Base-by-base conservation (phyloP, 306 rosid species). In the Castanopsis chinensis region DNA sequence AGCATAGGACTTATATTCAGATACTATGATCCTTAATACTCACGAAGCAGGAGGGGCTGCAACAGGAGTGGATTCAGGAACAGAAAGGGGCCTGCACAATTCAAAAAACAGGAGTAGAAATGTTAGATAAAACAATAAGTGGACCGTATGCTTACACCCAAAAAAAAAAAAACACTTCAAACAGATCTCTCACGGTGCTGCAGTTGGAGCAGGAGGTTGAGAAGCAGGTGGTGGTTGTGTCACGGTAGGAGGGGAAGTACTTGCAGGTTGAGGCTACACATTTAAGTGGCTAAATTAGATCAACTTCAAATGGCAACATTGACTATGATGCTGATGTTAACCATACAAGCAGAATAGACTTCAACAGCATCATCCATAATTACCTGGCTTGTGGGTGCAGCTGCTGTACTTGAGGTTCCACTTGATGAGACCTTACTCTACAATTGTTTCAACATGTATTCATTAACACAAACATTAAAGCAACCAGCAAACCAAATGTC, bases 31-130 rank as follows among this genome's bases (percentile, higher is more conserved):
- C 69, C 32, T 30, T 13, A 75, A 27, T 20, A 83, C 88, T 85
- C 76, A 81, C 76, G 84, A 72, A 80, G 83, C 77, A 74, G 90
- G 80, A 80, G 91, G 90, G 78, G 88, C 80, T 57, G 71, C 74
- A 78, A 54, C 87, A 83, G 88, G 87, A 53, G 78, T 56, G 74
- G 82, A 82, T 76, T 73, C 84, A 73, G 80, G 12, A 63, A 67
- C 76, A 78, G 88, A 75, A 76, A 51, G 89, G 28, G 83, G 65
- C 80, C 96, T 91, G 74, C 75, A 45, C n/a, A 35, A 55, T 78
- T 58, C 27, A 33, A 37, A 56, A 75, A 85, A 56, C 74, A 71
- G 83, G 43, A 32, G 65, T 19, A 58, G 13, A 71, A 33, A 10
- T 30, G 41, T 30, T 35, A n/a, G 52, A 14, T 35, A 19, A 19